Evolutionary conservation across 2,329 filamentous ascomycete genomes (phyloP).

Genomic region (Pseudohalonectria lignicola): DNA sequence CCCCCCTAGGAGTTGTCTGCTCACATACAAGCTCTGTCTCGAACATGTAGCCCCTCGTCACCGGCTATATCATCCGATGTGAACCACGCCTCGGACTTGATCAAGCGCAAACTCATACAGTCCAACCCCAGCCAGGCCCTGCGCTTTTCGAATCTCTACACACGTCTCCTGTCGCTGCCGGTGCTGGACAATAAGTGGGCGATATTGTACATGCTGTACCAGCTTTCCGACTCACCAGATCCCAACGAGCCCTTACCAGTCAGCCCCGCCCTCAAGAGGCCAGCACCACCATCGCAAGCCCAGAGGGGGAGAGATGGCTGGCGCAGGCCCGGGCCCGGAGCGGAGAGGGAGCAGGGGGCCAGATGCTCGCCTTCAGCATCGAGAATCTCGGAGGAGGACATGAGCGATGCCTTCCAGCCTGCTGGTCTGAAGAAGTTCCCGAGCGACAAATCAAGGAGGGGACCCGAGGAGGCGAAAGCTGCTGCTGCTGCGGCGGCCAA

Average conservation of each 20-base stretch:
- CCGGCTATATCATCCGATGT: constrained; percentile 57
- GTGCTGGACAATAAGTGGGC: constrained; percentile 95
- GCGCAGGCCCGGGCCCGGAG: constrained; percentile 4
- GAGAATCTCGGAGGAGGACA: constrained; percentile 34
- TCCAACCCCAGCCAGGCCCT: constrained; percentile 70
- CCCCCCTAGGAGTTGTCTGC: constrained; percentile 2
- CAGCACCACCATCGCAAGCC: constrained; percentile 2
- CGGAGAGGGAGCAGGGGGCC: constrained; percentile 1
- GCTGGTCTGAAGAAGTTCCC: constrained; percentile 36
- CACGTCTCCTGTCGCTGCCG: constrained; percentile 76
- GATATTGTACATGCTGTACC: constrained; percentile 83
- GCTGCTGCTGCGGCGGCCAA: constrained; percentile 1
- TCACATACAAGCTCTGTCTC: constrained; percentile 1
- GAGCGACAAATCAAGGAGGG: constrained; percentile 24
- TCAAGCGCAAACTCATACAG: constrained; percentile 77
- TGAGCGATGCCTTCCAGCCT: constrained; percentile 43
- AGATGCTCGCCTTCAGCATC: constrained; percentile 17
- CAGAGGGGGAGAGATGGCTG: neutral
- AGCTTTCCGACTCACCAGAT: constrained; percentile 60
- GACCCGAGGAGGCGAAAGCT: constrained; percentile 18
- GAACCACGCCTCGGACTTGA: constrained; percentile 85
- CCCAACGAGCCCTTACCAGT: constrained; percentile 39
- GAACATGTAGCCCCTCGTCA: constrained; percentile 29
- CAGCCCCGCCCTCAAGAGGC: constrained; percentile 16
- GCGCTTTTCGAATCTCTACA: constrained; percentile 84